These are phyloP conservation scores for Debaryomyces coudertii DNA, from an alignment of 1,139 yeast genomes.

Conservation along the genomic window DNA sequence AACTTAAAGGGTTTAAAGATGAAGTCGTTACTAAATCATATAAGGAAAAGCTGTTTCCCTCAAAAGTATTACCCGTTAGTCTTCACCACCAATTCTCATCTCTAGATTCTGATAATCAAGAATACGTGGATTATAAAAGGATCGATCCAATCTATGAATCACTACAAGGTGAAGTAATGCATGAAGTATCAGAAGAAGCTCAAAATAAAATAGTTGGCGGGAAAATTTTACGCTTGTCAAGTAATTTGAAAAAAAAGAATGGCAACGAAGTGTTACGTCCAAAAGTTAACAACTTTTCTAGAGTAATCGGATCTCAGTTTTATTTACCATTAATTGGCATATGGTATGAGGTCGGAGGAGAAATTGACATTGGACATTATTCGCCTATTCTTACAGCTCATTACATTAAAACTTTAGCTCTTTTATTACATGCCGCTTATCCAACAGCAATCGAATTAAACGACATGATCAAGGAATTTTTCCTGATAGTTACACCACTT, in stretches of 20 bases:
- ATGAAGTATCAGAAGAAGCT: slow-evolving; percentile 43
- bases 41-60: slow-evolving; percentile 32
- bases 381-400: slow-evolving; percentile 60
- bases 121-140: slow-evolving; percentile 12
- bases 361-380: slow-evolving; percentile 54
- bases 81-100: slow-evolving; percentile 41
- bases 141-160: slow-evolving; percentile 9
- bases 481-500: slow-evolving; percentile 40
- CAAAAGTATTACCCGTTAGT: slow-evolving; percentile 49
- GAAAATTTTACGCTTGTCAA: slow-evolving; percentile 54
- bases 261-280: slow-evolving; percentile 15
- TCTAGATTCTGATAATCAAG: slow-evolving; percentile 15
- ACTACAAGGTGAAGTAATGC: slow-evolving; percentile 40
- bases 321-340: slow-evolving; percentile 60
- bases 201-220: slow-evolving; percentile 49
- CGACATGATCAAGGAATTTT: slow-evolving; percentile 61
- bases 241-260: slow-evolving; percentile 27
- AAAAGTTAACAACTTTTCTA: slow-evolving; percentile 40
- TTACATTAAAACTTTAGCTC: slow-evolving; percentile 58
- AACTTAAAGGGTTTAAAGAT: slow-evolving; percentile 61
- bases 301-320: slow-evolving; percentile 47
- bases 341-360: slow-evolving; percentile 51
- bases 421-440: slow-evolving; percentile 59
- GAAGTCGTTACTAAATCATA: slow-evolving; percentile 41
- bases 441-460: slow-evolving; percentile 53